Evolutionary conservation across 768 basidiomycete species (phyloP), one percentile per base, ranked within the genome.

Genomic region (Holtermannia corniformis): DNA sequence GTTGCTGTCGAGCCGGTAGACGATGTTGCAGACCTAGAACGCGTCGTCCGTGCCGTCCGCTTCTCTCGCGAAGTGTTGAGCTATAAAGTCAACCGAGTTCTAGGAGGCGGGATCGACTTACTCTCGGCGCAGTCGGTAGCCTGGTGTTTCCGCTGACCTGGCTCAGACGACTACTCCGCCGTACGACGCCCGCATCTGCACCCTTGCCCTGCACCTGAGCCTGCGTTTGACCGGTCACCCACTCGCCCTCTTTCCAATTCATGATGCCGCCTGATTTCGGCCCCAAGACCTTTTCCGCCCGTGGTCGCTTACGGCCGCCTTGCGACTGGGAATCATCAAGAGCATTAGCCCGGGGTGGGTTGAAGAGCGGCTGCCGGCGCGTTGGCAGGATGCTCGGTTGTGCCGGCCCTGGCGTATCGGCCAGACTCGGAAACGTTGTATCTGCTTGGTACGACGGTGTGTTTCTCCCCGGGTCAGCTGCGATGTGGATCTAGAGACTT

Each of bases 1-100:
- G 24, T 20, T 5, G 41, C 11, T 41, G 19, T 24, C n/a, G 24
- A 19, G 14, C 14, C 20, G 5, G 63, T 53, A 4, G 61, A 61
- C 0, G 64, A 66, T 4, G 64, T 66, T 16, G 52, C 54, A 1
- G 58, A 62, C 41, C 55, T 47, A 3, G 61, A 65, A 37, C 65
- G 48, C 5, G 55, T 55, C 3, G 32, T 7, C 16, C 32, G 7
- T 16, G 32, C 32, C 16, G 51, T 32, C 26, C 62, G 41, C 14
- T 50, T 50, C 19, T 62, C 55, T 40, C 44, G 25, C 16, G 27
- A 41, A 16, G 21, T 45, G 54, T 55, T 19, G 46, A n/a, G 5
- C 12, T 58, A 16, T 45, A 41, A 13, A 37, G 41, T 16, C 10
- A 24, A 10, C 23, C 40, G 10, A 3, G 22, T 7, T 14, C 43